A percentile compares a stretch with the other conserved stretches of the same genome.
Evolutionary conservation across 2,329 filamentous ascomycete genomes (phyloP).

Genomic region (Paecilomyces niveus): DNA sequence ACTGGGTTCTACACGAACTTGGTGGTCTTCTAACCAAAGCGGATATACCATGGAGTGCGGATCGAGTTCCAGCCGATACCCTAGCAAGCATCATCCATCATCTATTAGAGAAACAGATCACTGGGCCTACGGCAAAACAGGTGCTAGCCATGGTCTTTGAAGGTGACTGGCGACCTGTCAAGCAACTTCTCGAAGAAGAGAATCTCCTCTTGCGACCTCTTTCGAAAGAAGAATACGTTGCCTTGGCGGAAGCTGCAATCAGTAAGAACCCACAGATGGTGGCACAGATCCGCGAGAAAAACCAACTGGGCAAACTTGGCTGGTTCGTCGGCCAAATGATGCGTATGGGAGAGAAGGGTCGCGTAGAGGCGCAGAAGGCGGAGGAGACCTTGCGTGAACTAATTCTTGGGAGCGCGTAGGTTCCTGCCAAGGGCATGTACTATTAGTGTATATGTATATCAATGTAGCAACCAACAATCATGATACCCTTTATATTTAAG

Average conservation of each 20-base stretch:
- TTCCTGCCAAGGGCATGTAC: neutral
- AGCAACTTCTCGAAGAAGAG: slow-evolving; percentile 50
- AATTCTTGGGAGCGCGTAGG: slow-evolving; percentile 23
- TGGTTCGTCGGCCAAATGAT: slow-evolving; percentile 66
- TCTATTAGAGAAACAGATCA: slow-evolving; percentile 39
- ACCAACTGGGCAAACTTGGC: slow-evolving; percentile 58
- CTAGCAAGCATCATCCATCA: slow-evolving; percentile 41
- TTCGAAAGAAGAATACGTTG: slow-evolving; percentile 48
- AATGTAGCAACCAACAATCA: neutral
- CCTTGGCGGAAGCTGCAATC: slow-evolving; percentile 48
- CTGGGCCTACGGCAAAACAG: slow-evolving; percentile 53
- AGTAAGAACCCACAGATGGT: slow-evolving; percentile 51
- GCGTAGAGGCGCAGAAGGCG: slow-evolving; percentile 55
- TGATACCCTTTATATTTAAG: neutral
- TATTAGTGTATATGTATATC: neutral
- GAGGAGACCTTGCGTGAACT: slow-evolving; percentile 47
- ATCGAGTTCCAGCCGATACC: slow-evolving; percentile 33
- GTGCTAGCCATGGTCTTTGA: slow-evolving; percentile 51
- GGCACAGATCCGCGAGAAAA: slow-evolving; percentile 51
- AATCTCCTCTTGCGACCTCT: slow-evolving; percentile 50
- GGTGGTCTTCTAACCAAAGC: slow-evolving; percentile 56
- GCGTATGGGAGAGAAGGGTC: slow-evolving; percentile 51
- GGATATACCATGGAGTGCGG: slow-evolving; percentile 36
- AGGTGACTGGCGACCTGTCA: slow-evolving; percentile 41
- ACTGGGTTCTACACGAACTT: slow-evolving; percentile 70